A percentile compares a stretch with the other conserved stretches of the same genome.
Evolutionary conservation across 257 asterid genomes (phyloP).

Genomic region (Asclepias syriaca): DNA sequence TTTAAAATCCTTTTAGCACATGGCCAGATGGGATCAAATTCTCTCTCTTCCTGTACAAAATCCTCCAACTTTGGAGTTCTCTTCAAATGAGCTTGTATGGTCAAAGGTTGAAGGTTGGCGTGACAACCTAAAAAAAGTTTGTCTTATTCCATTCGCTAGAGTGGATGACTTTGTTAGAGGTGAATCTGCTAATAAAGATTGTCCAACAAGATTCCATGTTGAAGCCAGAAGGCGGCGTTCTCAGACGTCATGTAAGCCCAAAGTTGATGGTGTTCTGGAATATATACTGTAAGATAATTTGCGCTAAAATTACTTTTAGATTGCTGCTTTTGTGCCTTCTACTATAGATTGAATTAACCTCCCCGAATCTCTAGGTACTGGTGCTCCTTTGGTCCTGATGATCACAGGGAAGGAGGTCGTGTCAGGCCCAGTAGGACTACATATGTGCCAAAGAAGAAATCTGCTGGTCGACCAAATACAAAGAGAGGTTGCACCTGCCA

Average conservation of each 20-base stretch:
- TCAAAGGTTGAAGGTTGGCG: conserved; percentile 93
- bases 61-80: conserved; percentile 81
- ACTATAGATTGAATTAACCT: conserved; percentile 8
- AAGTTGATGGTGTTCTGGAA: conserved; percentile 94
- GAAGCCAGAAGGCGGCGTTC: conserved; percentile 83
- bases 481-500: conserved; percentile 97
- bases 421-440: conserved; percentile 90
- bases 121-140: conserved; percentile 74
- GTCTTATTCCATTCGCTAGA: conserved; percentile 76
- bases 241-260: conserved; percentile 57
- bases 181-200: conserved; percentile 77
- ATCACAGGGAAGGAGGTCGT: conserved; percentile 79
- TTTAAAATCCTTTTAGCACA: conserved; percentile 31
- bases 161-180: conserved; percentile 90
- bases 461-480: conserved; percentile 92
- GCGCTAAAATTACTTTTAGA: not conserved
- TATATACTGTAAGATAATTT: conserved; percentile 57
- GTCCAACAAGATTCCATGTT: conserved; percentile 89
- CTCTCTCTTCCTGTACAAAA: conserved; percentile 89
- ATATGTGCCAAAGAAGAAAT: conserved; percentile 64
- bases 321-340: not conserved
- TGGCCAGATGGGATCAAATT: conserved; percentile 99
- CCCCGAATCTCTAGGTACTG: conserved; percentile 58
- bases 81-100: conserved; percentile 87
- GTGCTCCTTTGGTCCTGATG: conserved; percentile 99